A percentile compares a stretch with the other conserved stretches of the same genome.
These are phyloP conservation scores for Sparassis latifolia DNA, from an alignment of 1,284 basidiomycete species.

Conservation along the genomic window DNA sequence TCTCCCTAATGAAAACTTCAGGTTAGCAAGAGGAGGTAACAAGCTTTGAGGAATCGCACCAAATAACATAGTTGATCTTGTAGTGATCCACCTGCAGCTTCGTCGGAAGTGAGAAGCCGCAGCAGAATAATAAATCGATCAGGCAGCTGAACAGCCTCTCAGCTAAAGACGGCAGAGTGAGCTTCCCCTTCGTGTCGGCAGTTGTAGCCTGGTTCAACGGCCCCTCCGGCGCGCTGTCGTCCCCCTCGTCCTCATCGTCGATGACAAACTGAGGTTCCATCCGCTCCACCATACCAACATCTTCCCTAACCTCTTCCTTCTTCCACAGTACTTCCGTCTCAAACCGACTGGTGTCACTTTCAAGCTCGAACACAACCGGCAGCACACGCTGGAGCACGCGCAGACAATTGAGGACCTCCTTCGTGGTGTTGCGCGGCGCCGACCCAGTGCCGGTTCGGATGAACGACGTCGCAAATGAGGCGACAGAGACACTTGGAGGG, in stretches of 20 bases:
- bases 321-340: conserved; percentile 74
- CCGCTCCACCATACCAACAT: conserved; percentile 23
- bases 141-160: conserved; percentile 74
- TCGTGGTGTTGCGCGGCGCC: conserved; percentile 55
- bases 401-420: conserved; percentile 83
- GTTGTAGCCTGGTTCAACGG: conserved; percentile 18
- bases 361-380: conserved; percentile 80
- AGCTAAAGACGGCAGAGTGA: conserved; percentile 64
- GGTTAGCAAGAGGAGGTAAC: neutral
- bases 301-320: conserved; percentile 41
- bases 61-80: conserved; percentile 84
- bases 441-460: conserved; percentile 45
- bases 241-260: conserved; percentile 79
- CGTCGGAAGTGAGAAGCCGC: conserved; percentile 82
- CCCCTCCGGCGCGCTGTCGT: conserved; percentile 33
- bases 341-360: conserved; percentile 63
- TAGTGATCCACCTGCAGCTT: conserved; percentile 73
- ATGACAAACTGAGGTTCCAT: conserved; percentile 68
- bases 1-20: conserved; percentile 56
- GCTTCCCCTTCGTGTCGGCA: conserved; percentile 30
- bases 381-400: conserved; percentile 83
- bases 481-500: conserved; percentile 43
- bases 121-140: conserved; percentile 85
- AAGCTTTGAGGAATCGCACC: conserved; percentile 37
- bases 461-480: conserved; percentile 63